Evolutionary conservation across 805 yeast genomes (phyloP), one percentile per base, ranked within the genome.

Genomic region (Ogataea paradorogensis): DNA sequence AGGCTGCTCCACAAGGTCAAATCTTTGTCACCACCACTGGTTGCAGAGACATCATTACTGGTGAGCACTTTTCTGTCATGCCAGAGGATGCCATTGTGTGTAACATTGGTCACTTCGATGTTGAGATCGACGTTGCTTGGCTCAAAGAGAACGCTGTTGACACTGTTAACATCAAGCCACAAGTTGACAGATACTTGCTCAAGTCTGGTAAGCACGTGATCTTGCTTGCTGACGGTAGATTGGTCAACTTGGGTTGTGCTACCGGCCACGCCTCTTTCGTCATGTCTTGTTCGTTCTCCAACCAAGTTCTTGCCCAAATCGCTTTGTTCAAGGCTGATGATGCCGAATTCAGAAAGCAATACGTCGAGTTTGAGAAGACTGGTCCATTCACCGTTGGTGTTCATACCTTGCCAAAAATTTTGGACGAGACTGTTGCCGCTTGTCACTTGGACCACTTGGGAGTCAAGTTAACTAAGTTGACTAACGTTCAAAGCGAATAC

Each of bases 1-100:
- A 88, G 63, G 98, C 88, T 70, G 89, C 95, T 52, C 69, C 83
- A 43, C 69, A 80, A 53, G 98, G 98, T 70, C 98, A 93, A 78
- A 85, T 91, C 71, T 93, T 91, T 58, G 99, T 91, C 65, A 91
- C 99, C 69, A 93, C 99, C 70, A 91, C 99, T 55, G 99, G 99
- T 67, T 89, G 97, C 78, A 88, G 98, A 75, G 99, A 91, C 71
- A 91, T 91, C 69, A 89, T 91, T 76, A 83, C 84, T 55, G 85
- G 86, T 63, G 75, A 73, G 59, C 95, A 90, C 76, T 91, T 91
- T 70, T 73, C 73, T 58, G 72, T 70, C 59, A 93, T 91, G 99
- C 97, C 97, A 72, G 95, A 91, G 73, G 99, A 91, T 67, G 98
- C 99, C 60, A 93, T 91, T 69, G 99, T 91, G 52, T 93, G 96